Evolutionary conservation across 169 alveolate genomes (phyloP), one percentile per base, ranked within the genome.

Genomic region (Cryptosporidium meleagridis): DNA sequence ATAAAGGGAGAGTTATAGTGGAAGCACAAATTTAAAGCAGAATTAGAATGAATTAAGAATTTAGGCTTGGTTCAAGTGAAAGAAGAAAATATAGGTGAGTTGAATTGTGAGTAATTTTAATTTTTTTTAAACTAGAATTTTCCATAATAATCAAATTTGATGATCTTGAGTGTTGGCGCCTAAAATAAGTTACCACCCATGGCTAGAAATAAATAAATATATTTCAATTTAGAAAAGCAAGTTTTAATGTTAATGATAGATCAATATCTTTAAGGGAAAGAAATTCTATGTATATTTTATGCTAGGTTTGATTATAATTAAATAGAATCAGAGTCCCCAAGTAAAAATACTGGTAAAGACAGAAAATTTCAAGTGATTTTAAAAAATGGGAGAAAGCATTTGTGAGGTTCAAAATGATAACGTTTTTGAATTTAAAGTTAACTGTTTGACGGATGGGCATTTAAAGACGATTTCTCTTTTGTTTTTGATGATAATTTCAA

Each of bases 391-490:
- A 52, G 72, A 65, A 31, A 65, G 3, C 29, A 7, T n/a, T 8
- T 16, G 31, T 33, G 72, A 33, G 16, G 8, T 35, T 21, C 58
- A 41, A 45, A 69, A 69, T n/a, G 72, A 65, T 29, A 69, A 59
- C 5, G 55, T 73, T 31, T 39, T 73, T 29, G 86, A 73, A 39
- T 73, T 73, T 35, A 73, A 59, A 41, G 86, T 73, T 8, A 73
- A 73, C 52, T 53, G 72, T 39, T 26, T 73, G 68, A 73, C 86
- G 0, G 68, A 73, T 31, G 70, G 86, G 5, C 86, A 80, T 41
- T 53, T 80, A 16, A 80, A 80, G 68, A 80, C 87, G 48, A 80
- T 80, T 41, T 62, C 87, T n/a, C 48, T 80, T 8, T 31, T 80
- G 26, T 8, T 80, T 23, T 31, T 80, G 80, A 51, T 80, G 2